Conservation (phyloP, 2,329 filamentous ascomycete species). For the Colletotrichum tropicale region DNA sequence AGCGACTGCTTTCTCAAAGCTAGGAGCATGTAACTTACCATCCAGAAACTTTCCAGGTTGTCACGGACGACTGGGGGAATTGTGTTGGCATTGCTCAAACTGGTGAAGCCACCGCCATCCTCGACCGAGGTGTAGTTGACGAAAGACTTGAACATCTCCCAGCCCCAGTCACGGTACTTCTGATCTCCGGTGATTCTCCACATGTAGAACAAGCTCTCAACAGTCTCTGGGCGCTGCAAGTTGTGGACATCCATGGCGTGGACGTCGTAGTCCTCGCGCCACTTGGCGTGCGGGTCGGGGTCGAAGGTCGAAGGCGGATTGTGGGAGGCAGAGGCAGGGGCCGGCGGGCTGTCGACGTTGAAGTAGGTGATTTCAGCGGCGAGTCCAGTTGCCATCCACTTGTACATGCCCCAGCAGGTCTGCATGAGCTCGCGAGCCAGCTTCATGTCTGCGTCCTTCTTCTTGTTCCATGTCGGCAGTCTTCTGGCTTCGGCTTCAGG, state of each 20-base stretch:
- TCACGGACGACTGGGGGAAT: constrained; percentile 75
- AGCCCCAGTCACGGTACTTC: constrained; percentile 93
- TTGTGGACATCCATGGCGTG: constrained; percentile 89
- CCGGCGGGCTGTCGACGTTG: constrained; percentile 72
- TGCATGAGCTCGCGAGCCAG: constrained; percentile 92
- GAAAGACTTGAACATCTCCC: constrained; percentile 97
- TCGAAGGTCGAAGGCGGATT: constrained; percentile 55
- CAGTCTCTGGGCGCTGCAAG: constrained; percentile 91
- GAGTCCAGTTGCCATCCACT: constrained; percentile 86
- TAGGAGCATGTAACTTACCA: constrained; percentile 60
- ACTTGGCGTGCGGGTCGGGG: constrained; percentile 59
- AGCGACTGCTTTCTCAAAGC: background rate
- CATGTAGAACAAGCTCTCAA: constrained; percentile 98
- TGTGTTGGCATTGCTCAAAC: constrained; percentile 74
- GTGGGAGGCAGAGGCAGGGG: constrained; percentile 60
- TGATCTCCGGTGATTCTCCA: constrained; percentile 94
- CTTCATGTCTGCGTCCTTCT: constrained; percentile 85
- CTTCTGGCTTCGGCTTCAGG: constrained; percentile 78
- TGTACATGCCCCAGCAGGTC: constrained; percentile 98
- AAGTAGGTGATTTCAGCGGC: constrained; percentile 96
- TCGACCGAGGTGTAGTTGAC: constrained; percentile 82
- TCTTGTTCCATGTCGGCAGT: constrained; percentile 72
- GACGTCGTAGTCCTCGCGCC: constrained; percentile 81
- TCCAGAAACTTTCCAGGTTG: constrained; percentile 99
- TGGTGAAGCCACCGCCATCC: constrained; percentile 82